Percentiles rank a stretch among this genome's conserved stretches.
Conservation (phyloP, 2,329 filamentous ascomycete species). For the Scortechinia acanthostroma region DNA sequence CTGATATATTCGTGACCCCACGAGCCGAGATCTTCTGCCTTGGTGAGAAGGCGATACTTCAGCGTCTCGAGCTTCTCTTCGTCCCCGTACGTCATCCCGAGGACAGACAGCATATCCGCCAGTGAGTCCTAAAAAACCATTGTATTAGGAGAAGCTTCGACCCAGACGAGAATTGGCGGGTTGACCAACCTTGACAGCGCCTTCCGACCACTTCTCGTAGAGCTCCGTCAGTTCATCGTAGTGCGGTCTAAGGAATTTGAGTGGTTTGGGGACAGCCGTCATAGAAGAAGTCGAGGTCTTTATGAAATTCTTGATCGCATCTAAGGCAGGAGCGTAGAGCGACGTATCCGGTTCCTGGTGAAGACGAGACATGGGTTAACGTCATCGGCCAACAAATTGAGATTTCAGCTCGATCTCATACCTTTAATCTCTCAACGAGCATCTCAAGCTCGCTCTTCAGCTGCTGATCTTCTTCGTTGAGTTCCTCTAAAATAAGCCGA, state of each 20-base stretch:
- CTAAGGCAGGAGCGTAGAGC: constrained; percentile 85
- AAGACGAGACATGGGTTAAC: background rate
- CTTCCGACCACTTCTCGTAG: constrained; percentile 81
- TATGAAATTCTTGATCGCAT: constrained; percentile 96
- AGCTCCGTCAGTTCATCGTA: constrained; percentile 82
- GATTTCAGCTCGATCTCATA: constrained; percentile 25
- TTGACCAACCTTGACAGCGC: constrained; percentile 69
- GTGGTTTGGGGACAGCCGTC: constrained; percentile 95
- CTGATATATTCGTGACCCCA: constrained; percentile 99
- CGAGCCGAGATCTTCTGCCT: constrained; percentile 84
- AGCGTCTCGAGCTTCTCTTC: constrained; percentile 92
- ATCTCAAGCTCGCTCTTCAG: constrained; percentile 96
- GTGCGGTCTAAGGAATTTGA: constrained; percentile 95
- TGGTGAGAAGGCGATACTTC: constrained; percentile 86
- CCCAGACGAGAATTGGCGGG: background rate
- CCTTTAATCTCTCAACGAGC: constrained; percentile 90
- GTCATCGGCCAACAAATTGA: background rate
- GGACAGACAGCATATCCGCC: constrained; percentile 91
- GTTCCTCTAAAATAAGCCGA: constrained; percentile 54
- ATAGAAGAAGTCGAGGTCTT: constrained; percentile 99
- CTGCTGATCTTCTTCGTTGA: constrained; percentile 96
- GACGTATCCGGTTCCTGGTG: constrained; percentile 73
- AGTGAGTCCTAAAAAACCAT: constrained; percentile 38
- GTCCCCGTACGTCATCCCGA: constrained; percentile 98
- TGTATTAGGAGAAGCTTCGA: no score